Base-by-base conservation (phyloP, 2,329 filamentous ascomycete species). In the Blastomyces silverae region DNA sequence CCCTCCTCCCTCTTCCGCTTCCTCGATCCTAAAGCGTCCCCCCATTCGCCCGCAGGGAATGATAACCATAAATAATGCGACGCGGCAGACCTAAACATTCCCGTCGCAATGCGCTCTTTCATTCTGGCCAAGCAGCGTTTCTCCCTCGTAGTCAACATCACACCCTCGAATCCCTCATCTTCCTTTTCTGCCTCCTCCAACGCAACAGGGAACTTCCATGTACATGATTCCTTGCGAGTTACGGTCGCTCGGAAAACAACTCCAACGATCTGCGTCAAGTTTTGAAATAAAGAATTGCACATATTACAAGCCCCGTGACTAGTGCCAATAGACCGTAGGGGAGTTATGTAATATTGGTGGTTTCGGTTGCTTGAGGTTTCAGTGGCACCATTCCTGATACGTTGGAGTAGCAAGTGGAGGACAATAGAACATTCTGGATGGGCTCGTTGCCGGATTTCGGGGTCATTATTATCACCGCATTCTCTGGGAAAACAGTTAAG, bases 161-260 rank as follows among this genome's bases (percentile, higher is more conserved):
- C 20, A 13, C 31, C 20, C 34, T 39, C 17, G 11, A 57, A 57
- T n/a, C 34, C 31, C 53, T 37, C 28, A 8, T 34, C 52, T 5
- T 53, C 50, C 17, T 39, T 20, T 37, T 57, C 20, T 57, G 3
- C 53, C 22, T 57, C 31, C n/a, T 39, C 53, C 53, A 22, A 57
- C 28, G n/a, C 53, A 37, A 57, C 52, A 37, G 53, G 31, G 53
- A 57, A 57, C 17, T 37, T 37, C 53, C 31, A 56, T 20, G 53
- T 17, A n/a, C 31, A 53, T 53, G 31, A 31, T 8, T 55, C 52
- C 20, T 31, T 55, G 13, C 25, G 52, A 0, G 52, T 31, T 34
- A 28, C 8, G 6, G 52, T 55, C 28, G 31, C 52, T 15, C 52
- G 52, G 52, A 55, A 55, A 8, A 7, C 20, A 20, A 55, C 15